Conservation (phyloP, 2,329 filamentous ascomycete species). For the Dactylonectria macrodidyma region DNA sequence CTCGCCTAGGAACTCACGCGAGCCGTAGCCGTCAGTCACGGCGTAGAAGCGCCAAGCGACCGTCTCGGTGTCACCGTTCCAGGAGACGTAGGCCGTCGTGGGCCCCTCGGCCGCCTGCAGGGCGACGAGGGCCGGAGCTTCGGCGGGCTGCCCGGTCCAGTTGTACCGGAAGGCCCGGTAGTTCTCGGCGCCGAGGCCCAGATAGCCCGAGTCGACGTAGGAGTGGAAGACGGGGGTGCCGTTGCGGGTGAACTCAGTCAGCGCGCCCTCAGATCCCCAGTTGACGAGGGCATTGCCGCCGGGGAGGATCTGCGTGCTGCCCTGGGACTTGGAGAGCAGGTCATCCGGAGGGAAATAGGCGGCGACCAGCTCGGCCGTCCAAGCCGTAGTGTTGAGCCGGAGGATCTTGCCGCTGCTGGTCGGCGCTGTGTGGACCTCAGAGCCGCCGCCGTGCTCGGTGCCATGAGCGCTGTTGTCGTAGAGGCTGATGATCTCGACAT, state of each 20-base stretch:
- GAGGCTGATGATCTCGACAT: slow-evolving; percentile 65
- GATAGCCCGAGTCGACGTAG: slow-evolving; percentile 60
- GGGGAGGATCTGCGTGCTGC: slow-evolving; percentile 66
- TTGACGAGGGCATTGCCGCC: slow-evolving; percentile 69
- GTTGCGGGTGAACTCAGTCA: slow-evolving; percentile 62
- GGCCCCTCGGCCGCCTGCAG: slow-evolving; percentile 33
- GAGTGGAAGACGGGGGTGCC: slow-evolving; percentile 68
- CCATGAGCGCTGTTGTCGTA: slow-evolving; percentile 69
- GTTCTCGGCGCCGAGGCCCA: slow-evolving; percentile 58
- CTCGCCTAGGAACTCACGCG: slow-evolving; percentile 56
- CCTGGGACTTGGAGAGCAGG: slow-evolving; percentile 65
- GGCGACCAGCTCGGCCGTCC: slow-evolving; percentile 62
- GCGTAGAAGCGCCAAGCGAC: slow-evolving; percentile 65
- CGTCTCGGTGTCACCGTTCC: slow-evolving; percentile 67
- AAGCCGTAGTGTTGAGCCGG: slow-evolving; percentile 60
- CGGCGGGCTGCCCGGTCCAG: slow-evolving; percentile 64
- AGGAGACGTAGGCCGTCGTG: slow-evolving; percentile 63
- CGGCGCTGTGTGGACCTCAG: slow-evolving; percentile 37
- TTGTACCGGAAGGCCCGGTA: slow-evolving; percentile 69
- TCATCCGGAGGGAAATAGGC: slow-evolving; percentile 65
- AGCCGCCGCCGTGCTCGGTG: slow-evolving; percentile 56
- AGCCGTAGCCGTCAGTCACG: slow-evolving; percentile 51
- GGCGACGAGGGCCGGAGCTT: slow-evolving; percentile 44
- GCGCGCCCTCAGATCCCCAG: slow-evolving; percentile 68
- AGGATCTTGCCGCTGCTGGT: slow-evolving; percentile 65